Percentiles rank a stretch among this genome's conserved stretches.
Conservation (phyloP, 2,329 filamentous ascomycete genomes). For the Aureobasidium sp. region DNA sequence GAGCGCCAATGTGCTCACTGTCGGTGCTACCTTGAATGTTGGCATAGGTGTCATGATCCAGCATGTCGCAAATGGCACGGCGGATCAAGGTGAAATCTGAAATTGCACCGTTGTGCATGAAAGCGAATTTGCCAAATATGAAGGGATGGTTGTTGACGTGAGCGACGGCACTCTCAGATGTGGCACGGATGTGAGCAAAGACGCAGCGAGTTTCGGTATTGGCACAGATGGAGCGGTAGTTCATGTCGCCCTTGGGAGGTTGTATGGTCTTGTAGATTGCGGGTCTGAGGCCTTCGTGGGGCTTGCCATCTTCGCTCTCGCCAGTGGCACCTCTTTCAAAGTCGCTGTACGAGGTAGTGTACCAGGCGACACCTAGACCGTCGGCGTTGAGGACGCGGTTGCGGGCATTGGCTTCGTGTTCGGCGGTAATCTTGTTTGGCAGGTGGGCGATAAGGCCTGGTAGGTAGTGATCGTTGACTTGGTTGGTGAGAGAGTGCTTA, state of each 20-base stretch:
- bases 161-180: slow-evolving; percentile 39
- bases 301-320: slow-evolving; percentile 20
- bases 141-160: slow-evolving; percentile 48
- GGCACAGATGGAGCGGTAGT: slow-evolving; percentile 43
- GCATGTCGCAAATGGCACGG: slow-evolving; percentile 35
- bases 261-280: slow-evolving; percentile 44
- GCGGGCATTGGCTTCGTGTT: slow-evolving; percentile 38
- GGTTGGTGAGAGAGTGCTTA: slow-evolving; percentile 34
- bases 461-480: slow-evolving; percentile 45
- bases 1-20: slow-evolving; percentile 43
- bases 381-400: slow-evolving; percentile 48
- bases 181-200: slow-evolving; percentile 46
- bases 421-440: slow-evolving; percentile 25
- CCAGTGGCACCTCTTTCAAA: slow-evolving; percentile 26
- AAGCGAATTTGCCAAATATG: slow-evolving; percentile 43
- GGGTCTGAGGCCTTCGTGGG: slow-evolving; percentile 32
- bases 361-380: slow-evolving; percentile 48
- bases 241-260: slow-evolving; percentile 44
- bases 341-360: slow-evolving; percentile 36
- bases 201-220: slow-evolving; percentile 43
- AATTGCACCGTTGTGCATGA: slow-evolving; percentile 50
- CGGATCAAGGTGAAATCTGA: slow-evolving; percentile 39
- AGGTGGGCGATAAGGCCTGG: slow-evolving; percentile 42
- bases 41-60: slow-evolving; percentile 40
- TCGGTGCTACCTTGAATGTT: slow-evolving; percentile 44